A percentile compares a stretch with the other conserved stretches of the same genome.
Evolutionary conservation across 345 rosid species (phyloP).

Genomic region (Melaleuca alternifolia): DNA sequence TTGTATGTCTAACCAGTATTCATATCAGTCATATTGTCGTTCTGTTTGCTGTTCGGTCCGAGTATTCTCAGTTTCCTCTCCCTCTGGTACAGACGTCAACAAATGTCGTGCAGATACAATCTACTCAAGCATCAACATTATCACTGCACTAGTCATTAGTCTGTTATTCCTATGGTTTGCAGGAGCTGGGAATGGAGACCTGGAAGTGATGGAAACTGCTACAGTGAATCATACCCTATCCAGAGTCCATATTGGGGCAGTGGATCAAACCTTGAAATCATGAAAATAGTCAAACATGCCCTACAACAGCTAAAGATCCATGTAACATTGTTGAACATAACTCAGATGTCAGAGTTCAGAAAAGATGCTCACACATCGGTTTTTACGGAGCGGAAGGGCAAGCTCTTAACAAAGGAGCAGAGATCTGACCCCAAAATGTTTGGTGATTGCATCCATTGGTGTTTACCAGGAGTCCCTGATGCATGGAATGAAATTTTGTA

Average conservation of each 20-base stretch:
- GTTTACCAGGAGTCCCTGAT: constrained; percentile 91
- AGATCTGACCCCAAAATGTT: constrained; percentile 51
- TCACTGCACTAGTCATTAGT: too few species aligned
- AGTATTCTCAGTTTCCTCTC: background rate
- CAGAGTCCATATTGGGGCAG: constrained; percentile 70
- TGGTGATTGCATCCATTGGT: constrained; percentile 94
- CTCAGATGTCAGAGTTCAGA: constrained; percentile 72
- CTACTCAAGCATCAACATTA: background rate
- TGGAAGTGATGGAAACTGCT: constrained; percentile 69
- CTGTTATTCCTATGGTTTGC: background rate
- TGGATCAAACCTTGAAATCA: constrained; percentile 70
- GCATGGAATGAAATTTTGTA: constrained; percentile 83
- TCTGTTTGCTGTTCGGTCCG: background rate
- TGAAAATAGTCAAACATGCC: constrained; percentile 44
- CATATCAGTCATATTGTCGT: background rate
- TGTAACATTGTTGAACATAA: constrained; percentile 61
- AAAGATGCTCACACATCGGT: constrained; percentile 79
- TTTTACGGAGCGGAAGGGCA: constrained; percentile 76
- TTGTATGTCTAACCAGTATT: background rate
- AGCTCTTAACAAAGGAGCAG: constrained; percentile 63
- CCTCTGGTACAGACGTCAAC: background rate
- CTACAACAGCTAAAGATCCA: constrained; percentile 31
- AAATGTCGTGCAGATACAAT: background rate
- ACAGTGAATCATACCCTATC: constrained; percentile 62
- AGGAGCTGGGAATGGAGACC: constrained; percentile 98